Evolutionary conservation across 1,284 basidiomycete species (phyloP).

Genomic region (Rhodotorula sp.): DNA sequence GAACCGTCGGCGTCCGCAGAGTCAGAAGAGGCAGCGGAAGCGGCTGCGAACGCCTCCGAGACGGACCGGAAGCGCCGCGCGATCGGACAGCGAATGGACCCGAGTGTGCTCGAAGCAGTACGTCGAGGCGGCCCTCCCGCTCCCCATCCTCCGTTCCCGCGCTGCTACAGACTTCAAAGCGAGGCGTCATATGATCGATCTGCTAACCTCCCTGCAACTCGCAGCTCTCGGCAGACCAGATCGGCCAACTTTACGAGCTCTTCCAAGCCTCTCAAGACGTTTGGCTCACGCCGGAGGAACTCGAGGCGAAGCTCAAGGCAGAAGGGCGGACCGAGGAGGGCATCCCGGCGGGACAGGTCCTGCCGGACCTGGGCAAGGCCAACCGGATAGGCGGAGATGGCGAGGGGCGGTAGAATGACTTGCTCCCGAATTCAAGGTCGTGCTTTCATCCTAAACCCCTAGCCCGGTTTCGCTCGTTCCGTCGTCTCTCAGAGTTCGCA

Average conservation of each 20-base stretch:
- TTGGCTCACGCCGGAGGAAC: conserved; percentile 21
- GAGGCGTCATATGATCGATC: too few relatives aligned
- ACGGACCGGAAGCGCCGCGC: conserved; percentile 7
- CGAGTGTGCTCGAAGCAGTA: conserved; percentile 75
- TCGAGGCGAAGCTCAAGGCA: conserved; percentile 4
- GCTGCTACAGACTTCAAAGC: background rate
- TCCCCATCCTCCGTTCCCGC: background rate
- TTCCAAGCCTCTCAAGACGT: conserved; percentile 79
- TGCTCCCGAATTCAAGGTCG: background rate
- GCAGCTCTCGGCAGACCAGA: conserved; percentile 84
- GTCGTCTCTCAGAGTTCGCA: background rate
- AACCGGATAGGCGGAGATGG: conserved; percentile 6
- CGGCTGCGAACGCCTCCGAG: conserved; percentile 50
- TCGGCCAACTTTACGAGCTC: conserved; percentile 85
- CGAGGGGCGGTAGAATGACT: background rate
- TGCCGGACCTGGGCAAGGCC: conserved; percentile 24
- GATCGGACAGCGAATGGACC: conserved; percentile 67
- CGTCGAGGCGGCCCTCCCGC: conserved; percentile 27
- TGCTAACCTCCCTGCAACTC: background rate
- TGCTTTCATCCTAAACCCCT: background rate
- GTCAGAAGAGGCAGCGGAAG: conserved; percentile 48
- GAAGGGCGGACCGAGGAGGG: conserved; percentile 12
- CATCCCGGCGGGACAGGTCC: conserved; percentile 20
- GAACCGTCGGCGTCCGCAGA: conserved; percentile 48
- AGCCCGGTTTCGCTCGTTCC: background rate